These are phyloP conservation scores for Solanum virginianum DNA, from an alignment of 257 asterid species.

Conservation along the genomic window DNA sequence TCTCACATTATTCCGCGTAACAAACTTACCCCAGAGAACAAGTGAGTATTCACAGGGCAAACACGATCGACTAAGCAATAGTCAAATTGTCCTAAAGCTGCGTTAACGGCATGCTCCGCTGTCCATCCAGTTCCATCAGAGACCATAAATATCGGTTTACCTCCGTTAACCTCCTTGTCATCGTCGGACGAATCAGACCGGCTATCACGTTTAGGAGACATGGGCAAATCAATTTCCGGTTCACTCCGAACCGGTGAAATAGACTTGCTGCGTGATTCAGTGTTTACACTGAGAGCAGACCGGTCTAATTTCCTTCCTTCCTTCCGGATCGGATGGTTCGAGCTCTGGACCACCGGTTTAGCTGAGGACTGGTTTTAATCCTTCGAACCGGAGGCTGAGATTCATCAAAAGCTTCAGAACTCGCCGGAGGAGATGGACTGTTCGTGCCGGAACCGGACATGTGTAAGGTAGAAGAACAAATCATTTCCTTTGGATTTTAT, in stretches of 20 bases:
- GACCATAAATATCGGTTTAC: slow-evolving; percentile 68
- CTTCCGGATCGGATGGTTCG: slow-evolving; percentile 76
- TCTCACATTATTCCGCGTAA: not conserved
- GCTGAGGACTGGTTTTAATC: slow-evolving; percentile 57
- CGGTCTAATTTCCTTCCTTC: slow-evolving; percentile 68
- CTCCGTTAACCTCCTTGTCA: slow-evolving; percentile 19
- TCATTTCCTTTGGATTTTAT: slow-evolving; percentile 11
- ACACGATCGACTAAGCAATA: slow-evolving; percentile 76
- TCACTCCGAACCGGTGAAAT: not conserved
- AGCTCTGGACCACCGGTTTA: slow-evolving; percentile 89
- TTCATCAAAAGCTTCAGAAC: slow-evolving; percentile 13
- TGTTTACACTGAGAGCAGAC: slow-evolving; percentile 9
- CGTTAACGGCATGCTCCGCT: slow-evolving; percentile 79
- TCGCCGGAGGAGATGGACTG: slow-evolving; percentile 8
- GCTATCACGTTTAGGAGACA: not conserved
- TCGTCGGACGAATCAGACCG: slow-evolving; percentile 15
- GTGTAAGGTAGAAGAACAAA: slow-evolving; percentile 24
- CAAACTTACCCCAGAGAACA: slow-evolving; percentile 78
- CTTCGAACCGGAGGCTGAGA: slow-evolving; percentile 25
- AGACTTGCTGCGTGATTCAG: not conserved
- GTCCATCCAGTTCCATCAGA: slow-evolving; percentile 99
- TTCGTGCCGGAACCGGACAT: slow-evolving; percentile 9
- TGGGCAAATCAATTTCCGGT: not conserved
- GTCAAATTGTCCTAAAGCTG: slow-evolving; percentile 94
- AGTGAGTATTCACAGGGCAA: slow-evolving; percentile 77